Base-by-base conservation (phyloP, 108 stramenopile genomes). In the Fragilaria radians region DNA sequence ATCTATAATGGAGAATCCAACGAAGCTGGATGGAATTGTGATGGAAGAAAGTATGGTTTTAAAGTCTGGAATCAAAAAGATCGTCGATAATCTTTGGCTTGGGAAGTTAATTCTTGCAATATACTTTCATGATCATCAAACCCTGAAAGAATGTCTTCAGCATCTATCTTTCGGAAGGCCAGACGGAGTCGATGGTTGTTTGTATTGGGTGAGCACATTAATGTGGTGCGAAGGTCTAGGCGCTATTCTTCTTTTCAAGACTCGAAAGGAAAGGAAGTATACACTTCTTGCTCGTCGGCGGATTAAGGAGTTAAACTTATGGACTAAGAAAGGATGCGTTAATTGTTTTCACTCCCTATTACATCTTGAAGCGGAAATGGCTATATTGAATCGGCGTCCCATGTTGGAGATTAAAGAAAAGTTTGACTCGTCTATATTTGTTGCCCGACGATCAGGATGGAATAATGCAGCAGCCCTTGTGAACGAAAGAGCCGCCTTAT, bases 401-500 rank as follows among this genome's bases (percentile, higher is more conserved):
- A 18, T 26, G 2, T 30, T 21, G 1, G 4, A 24, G 5, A 7
- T 36, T 9, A 72, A 78, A 36, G 56, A 61, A 22, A 59, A 46
- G 17, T 78, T 59, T 49, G 68, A 63, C 28, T 30, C 32, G 14
- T 61, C 73, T 22, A 75, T 76, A 32, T 54, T 50, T 0, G 50
- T 42, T 11, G 55, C 64, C 25, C 69, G 63, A 19, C 57, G 74
- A 0, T 9, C 42, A 5, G 78, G 78, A 14, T 36, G 68, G 26
- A 18, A 66, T 4, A 65, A 72, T 19, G 48, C 53, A 28, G 67
- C 62, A 29, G 74, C 74, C 11, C 47, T 68, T 25, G 28, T 61
- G 14, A 62, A 67, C 48, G 78, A 80, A 52, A 52, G 62, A 28
- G 62, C 67, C 2, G 78, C 47, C 7, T 27, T 64, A 0, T 72